Base-by-base conservation (phyloP, 208 protist species). In the Leishmania lainsoni region DNA sequence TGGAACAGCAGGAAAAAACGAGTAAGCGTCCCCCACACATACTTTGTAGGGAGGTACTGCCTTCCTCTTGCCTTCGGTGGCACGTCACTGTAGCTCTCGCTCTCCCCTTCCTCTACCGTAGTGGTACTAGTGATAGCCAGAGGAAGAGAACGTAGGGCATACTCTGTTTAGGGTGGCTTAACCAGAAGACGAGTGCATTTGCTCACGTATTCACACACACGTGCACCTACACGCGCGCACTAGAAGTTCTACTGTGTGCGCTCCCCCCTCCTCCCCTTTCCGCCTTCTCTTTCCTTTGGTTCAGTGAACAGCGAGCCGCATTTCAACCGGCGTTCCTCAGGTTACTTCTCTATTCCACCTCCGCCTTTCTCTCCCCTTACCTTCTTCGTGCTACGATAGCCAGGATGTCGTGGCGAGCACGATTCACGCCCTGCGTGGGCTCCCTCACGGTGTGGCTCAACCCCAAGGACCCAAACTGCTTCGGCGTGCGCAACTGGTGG, bases 401-500 rank as follows among this genome's bases (percentile, higher is more conserved):
- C 45, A 52, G 26, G 26, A 98, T 98, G 95, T 98, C 95, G 2
- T 98, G 95, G 95, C 76, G 95, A 63, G 93, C 93, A n/a, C 91
- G 95, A 65, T 96, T 98, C 81, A 95, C 95, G 5, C 95, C 95
- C 3, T 95, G 91, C 78, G 90, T 98, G 65, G 92, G 83, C 48
- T 94, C 89, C 29, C 86, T 96, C 54, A 97, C 92, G 10, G 93
- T 97, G 12, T 98, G 93, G 92, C 86, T 98, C n/a, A 98, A 98
- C 83, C 95, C 95, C 0, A 98, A 98, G 81, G 95, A 98, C 80
- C 95, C 95, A 5, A 95, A 95, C 85, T 98, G 95, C 86, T 98
- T 98, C 79, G 95, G 95, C 52, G 95, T 97, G 69, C 93, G 95
- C 75, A 97, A 97, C 85, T 98, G 93, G 95, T 96, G 92, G 93